Base-by-base conservation (phyloP, 768 basidiomycete genomes). In the Leccinum subgranulosum region DNA sequence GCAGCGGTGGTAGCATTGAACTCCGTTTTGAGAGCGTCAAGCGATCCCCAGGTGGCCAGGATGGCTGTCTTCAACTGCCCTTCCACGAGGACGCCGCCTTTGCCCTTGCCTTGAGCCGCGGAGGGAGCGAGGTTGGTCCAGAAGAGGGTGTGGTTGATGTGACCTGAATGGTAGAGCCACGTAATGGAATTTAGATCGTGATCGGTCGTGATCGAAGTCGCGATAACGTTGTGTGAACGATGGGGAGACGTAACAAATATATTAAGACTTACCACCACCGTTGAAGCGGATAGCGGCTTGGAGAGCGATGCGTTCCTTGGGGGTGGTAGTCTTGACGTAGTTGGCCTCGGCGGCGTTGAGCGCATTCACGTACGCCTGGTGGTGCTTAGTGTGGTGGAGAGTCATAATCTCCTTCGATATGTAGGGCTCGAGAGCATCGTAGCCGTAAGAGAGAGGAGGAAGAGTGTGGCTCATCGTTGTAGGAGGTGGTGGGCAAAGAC, bases 241-340 rank as follows among this genome's bases (percentile, higher is more conserved):
- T 43, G 9, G 12, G 43, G 9, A 6, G 43, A 7, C 19, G 45
- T 28, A 19, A 41, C 12, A 21, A 56, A 31, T 29, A 46, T 12
- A 15, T 19, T 8, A 12, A 21, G 45, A 75, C 84, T 67, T 69
- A 88, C 94, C 94, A 76, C 94, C 94, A 61, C 94, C 94, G 74
- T 98, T 97, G 82, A 98, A 98, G 76, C 90, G 94, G 73, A 97
- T 79, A 6, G 94, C 93, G 15, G 90, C 84, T 74, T 94, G 92
- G 56, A 97, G 87, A 23, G 84, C 86, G 67, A 97, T 94, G 62
- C 86, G 83, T 70, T 88, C 86, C 75, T 88, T 92, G 66, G 90
- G 82, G 50, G 85, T 81, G 3, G 75, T 63, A 0, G 88, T 77
- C 64, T 84, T 83, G 49, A 84, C 79, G 70, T 94, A 92, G 0